These are phyloP conservation scores for Acanthamoeba sp. DNA, from an alignment of 208 protist genomes.

Conservation along the genomic window DNA sequence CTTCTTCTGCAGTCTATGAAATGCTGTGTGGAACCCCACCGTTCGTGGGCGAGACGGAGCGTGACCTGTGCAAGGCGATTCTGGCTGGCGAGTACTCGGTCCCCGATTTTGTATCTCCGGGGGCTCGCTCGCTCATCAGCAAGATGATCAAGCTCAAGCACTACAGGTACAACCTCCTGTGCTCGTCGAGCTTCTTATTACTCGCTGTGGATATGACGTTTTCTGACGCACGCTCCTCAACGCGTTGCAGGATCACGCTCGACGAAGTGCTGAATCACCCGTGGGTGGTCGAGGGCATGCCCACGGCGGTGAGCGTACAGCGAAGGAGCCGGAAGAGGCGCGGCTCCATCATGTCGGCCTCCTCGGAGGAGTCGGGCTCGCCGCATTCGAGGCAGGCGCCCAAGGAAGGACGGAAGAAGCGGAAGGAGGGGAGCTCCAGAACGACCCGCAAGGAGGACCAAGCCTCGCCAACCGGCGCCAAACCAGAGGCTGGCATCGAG, in stretches of 20 bases:
- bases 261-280: conserved; percentile 35
- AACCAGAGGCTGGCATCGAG: not conserved
- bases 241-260: not conserved
- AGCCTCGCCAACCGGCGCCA: not conserved
- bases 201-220: too few species aligned
- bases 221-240: not conserved
- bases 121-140: not conserved
- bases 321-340: conserved; percentile 2
- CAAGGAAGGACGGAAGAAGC: conserved; percentile 7
- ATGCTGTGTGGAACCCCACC: conserved; percentile 30
- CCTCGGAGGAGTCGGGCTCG: not conserved
- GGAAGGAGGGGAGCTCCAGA: not conserved
- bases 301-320: not conserved
- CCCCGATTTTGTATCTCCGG: not conserved
- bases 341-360: not conserved
- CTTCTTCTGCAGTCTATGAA: not conserved
- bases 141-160: conserved; percentile 20
- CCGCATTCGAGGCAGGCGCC: not conserved
- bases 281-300: conserved; percentile 18
- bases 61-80: not conserved
- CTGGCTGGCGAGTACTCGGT: conserved; percentile 17
- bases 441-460: not conserved
- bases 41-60: not conserved
- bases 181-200: too few species aligned
- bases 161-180: not conserved